Conservation (phyloP, 305 asterid genomes). For the Petunia hybrid region DNA sequence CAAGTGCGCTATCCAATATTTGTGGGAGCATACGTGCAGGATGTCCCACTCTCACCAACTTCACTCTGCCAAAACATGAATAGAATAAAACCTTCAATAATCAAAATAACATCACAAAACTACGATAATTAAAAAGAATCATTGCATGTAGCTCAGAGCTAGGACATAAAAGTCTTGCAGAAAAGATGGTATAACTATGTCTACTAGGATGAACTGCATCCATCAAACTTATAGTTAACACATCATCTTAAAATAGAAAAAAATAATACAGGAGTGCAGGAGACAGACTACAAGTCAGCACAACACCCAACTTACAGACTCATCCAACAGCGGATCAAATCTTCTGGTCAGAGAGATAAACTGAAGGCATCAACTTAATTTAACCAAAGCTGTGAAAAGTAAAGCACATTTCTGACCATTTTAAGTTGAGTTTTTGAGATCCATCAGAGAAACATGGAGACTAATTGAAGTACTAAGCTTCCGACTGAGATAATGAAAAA, state of each 20-base stretch:
- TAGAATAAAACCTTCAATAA: neutral
- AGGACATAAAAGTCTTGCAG: neutral
- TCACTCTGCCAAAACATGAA: slow-evolving; percentile 60
- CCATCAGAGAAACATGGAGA: neutral
- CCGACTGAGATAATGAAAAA: neutral
- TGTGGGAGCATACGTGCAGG: slow-evolving; percentile 99
- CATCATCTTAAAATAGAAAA: neutral
- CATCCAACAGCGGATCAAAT: slow-evolving; percentile 7
- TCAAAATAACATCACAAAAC: slow-evolving; percentile 12
- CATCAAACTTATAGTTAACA: slow-evolving; percentile 1
- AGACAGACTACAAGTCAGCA: neutral
- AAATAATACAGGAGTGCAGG: neutral
- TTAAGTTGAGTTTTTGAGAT: slow-evolving; percentile 16
- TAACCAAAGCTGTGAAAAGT: neutral
- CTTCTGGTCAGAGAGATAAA: slow-evolving; percentile 5
- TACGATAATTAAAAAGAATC: slow-evolving; percentile 4
- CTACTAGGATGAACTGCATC: neutral
- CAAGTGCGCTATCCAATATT: slow-evolving; percentile 89
- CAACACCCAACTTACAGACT: neutral
- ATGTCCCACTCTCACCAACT: slow-evolving; percentile 96
- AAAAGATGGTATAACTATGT: neutral
- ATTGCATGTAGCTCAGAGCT: neutral
- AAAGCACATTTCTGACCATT: neutral
- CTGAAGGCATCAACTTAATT: slow-evolving; percentile 1
- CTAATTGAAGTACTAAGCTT: too few species aligned